A percentile compares a stretch with the other conserved stretches of the same genome.
These are phyloP conservation scores for Stellera chamaejasme DNA, from an alignment of 345 rosid species.

Conservation along the genomic window DNA sequence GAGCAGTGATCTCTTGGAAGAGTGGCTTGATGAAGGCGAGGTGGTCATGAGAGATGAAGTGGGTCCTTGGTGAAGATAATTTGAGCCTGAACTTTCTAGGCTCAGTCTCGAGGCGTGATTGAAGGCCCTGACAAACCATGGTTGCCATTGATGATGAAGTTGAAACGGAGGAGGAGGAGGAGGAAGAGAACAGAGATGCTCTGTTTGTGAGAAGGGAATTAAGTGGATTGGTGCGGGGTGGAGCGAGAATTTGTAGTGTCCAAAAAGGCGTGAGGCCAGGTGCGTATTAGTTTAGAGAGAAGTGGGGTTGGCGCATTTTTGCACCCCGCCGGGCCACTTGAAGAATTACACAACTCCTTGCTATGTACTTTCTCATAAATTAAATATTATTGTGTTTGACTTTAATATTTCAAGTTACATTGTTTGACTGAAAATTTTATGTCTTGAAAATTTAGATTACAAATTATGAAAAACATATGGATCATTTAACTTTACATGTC, in stretches of 20 bases:
- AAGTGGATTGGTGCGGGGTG: slow-evolving; percentile 17
- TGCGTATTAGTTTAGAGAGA: background rate
- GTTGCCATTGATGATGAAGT: slow-evolving; percentile 43
- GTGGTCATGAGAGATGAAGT: slow-evolving; percentile 13
- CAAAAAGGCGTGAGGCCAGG: slow-evolving; percentile 19
- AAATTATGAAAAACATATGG: no score
- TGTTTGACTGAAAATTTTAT: no score
- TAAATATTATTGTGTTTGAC: no score
- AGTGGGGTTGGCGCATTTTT: slow-evolving; percentile 11
- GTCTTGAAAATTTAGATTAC: no score
- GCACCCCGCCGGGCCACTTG: slow-evolving; percentile 9
- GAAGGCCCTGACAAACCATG: slow-evolving; percentile 50
- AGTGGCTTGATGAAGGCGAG: no score
- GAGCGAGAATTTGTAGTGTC: slow-evolving; percentile 48
- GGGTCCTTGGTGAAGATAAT: slow-evolving; percentile 39
- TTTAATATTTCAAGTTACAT: no score
- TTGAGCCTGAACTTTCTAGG: slow-evolving; percentile 48
- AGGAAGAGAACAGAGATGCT: slow-evolving; percentile 16
- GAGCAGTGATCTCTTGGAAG: slow-evolving; percentile 7
- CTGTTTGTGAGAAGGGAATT: slow-evolving; percentile 10
- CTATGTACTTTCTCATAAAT: no score
- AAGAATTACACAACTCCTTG: no score
- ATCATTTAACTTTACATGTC: no score
- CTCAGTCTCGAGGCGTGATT: slow-evolving; percentile 59
- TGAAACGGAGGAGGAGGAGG: slow-evolving; percentile 9